These are phyloP conservation scores for Collybia mongolica DNA, from an alignment of 768 basidiomycete species.

Conservation along the genomic window DNA sequence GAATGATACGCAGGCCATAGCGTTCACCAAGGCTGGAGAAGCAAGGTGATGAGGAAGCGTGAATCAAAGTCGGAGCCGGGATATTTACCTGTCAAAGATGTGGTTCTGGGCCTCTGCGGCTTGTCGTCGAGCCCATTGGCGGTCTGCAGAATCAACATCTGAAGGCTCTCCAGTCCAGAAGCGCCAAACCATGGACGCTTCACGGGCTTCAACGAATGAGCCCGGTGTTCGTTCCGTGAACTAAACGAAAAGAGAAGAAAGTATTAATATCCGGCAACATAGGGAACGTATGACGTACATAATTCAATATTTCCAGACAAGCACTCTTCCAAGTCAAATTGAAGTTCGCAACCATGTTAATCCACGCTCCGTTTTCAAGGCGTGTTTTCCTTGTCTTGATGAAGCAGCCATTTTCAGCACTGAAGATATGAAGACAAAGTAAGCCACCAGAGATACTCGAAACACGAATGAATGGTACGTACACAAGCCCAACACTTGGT, in stretches of 20 bases:
- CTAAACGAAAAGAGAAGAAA: conserved; percentile 32
- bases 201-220: conserved; percentile 80
- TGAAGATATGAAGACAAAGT: conserved; percentile 20
- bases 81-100: conserved; percentile 68
- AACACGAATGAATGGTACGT: conserved; percentile 25
- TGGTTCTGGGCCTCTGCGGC: conserved; percentile 93
- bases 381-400: conserved; percentile 49
- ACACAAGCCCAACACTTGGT: conserved; percentile 77
- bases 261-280: background rate
- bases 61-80: background rate
- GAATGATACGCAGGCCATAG: conserved; percentile 81
- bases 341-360: conserved; percentile 76
- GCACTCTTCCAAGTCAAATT: conserved; percentile 80
- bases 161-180: conserved; percentile 62
- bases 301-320: conserved; percentile 81
- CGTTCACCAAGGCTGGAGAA: conserved; percentile 68
- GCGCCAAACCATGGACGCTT: conserved; percentile 81
- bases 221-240: conserved; percentile 89
- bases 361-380: conserved; percentile 48
- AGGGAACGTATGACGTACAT: conserved; percentile 52
- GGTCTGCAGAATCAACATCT: conserved; percentile 46
- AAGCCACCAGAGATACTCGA: background rate
- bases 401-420: conserved; percentile 88
- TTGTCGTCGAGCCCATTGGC: conserved; percentile 82
- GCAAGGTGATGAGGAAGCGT: background rate